Conservation (phyloP, 768 basidiomycete genomes). For the Termitomyces sp. region DNA sequence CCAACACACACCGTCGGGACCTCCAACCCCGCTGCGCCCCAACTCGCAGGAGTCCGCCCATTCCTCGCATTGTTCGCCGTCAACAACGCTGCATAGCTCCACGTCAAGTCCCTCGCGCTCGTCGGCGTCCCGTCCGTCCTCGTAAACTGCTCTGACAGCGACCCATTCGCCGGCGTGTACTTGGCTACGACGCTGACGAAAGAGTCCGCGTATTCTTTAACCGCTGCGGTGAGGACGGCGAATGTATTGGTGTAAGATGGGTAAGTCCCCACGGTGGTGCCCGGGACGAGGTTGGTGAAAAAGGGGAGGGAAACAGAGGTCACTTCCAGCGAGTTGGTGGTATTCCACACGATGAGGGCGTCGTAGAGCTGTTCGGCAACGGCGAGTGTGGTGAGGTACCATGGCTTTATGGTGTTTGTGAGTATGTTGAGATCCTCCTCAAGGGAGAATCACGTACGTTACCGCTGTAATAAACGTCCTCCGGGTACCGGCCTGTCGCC, state of each 20-base stretch:
- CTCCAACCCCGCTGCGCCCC: conserved; percentile 59
- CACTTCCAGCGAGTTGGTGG: conserved; percentile 42
- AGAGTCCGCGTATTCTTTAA: conserved; percentile 58
- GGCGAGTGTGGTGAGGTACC: no score
- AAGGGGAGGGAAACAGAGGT: conserved; percentile 58
- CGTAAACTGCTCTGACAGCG: conserved; percentile 59
- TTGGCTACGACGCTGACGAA: conserved; percentile 51
- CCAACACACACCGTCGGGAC: conserved; percentile 39
- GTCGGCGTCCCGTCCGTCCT: conserved; percentile 41
- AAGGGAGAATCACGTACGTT: conserved; percentile 19
- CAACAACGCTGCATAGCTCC: no score
- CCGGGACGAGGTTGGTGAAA: no score
- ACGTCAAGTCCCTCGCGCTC: no score
- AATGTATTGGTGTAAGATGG: conserved; percentile 39
- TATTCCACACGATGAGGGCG: conserved; percentile 61
- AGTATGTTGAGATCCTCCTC: conserved; percentile 16
- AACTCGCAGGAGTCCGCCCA: conserved; percentile 43
- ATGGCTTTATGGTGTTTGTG: conserved; percentile 17
- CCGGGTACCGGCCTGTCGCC: conserved; percentile 72
- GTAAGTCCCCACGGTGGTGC: conserved; percentile 47
- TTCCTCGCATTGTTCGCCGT: no score
- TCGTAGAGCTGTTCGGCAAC: no score
- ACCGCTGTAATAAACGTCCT: conserved; percentile 65
- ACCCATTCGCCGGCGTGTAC: conserved; percentile 58
- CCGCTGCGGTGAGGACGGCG: conserved; percentile 37